Evolutionary conservation across 306 rosid genomes (phyloP).

Genomic region (Cucurbita moschata): DNA sequence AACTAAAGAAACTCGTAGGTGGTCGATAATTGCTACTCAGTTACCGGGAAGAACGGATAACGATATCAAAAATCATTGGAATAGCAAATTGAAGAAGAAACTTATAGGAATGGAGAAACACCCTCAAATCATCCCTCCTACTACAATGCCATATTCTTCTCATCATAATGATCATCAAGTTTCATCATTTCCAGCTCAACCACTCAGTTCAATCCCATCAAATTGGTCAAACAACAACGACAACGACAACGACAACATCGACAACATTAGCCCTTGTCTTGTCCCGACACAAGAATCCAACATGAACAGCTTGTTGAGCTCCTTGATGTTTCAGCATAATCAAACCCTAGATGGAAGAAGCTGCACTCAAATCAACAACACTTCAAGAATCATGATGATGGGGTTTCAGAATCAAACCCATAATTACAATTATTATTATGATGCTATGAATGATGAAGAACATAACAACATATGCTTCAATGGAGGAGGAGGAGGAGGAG

Average conservation of each 20-base stretch:
- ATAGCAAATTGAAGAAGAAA: slow-evolving; percentile 5
- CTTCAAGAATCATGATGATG: background rate
- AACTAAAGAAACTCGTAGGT: background rate
- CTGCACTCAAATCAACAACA: background rate
- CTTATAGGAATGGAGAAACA: background rate
- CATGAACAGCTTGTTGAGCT: background rate
- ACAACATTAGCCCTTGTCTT: background rate
- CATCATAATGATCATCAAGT: background rate
- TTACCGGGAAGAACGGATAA: background rate
- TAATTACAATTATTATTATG: background rate
- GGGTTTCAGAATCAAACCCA: background rate
- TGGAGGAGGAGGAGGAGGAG: background rate
- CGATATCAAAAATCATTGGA: background rate
- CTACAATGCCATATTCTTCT: background rate
- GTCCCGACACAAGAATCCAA: background rate
- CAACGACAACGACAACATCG: background rate
- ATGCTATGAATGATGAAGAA: background rate
- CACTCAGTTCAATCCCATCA: slow-evolving; percentile 4
- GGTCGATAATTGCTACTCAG: background rate
- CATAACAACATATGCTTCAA: background rate
- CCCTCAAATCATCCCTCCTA: background rate
- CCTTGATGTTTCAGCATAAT: background rate
- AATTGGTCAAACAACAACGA: background rate
- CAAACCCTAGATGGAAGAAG: background rate
- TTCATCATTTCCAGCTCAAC: slow-evolving; percentile 1